These are phyloP conservation scores for Mucuna pruriens DNA, from an alignment of 306 rosid genomes.

Conservation along the genomic window DNA sequence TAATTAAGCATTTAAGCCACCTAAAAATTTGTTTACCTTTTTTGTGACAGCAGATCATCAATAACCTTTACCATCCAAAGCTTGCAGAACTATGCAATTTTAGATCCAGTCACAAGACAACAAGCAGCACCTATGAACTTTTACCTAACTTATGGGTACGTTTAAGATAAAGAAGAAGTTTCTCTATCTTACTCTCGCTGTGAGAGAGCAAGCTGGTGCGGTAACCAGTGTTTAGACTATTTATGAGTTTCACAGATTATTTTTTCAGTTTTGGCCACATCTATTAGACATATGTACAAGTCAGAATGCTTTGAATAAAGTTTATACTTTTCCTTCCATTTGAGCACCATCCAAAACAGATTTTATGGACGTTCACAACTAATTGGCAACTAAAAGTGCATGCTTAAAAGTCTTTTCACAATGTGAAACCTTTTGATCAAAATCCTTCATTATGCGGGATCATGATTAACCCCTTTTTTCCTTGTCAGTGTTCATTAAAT, in stretches of 20 bases:
- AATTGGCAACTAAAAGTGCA: background rate
- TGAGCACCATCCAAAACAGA: background rate
- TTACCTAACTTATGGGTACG: background rate
- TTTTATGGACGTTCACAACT: background rate
- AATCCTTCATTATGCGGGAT: background rate
- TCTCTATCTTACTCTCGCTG: background rate
- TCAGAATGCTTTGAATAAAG: background rate
- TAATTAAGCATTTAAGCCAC: background rate
- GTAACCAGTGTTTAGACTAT: background rate
- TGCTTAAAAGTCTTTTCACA: conserved; percentile 4
- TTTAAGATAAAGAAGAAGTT: conserved; percentile 5
- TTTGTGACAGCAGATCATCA: background rate
- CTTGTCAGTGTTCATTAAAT: background rate
- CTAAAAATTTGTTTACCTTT: background rate
- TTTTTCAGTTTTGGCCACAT: background rate
- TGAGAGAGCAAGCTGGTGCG: background rate
- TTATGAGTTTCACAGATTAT: background rate
- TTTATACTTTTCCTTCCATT: background rate
- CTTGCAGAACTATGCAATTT: background rate
- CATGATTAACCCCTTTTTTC: background rate
- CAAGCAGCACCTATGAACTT: background rate
- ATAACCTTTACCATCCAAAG: conserved; percentile 5
- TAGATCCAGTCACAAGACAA: background rate
- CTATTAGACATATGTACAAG: background rate
- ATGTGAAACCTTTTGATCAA: background rate